These are phyloP conservation scores for Mucor indicus DNA, from an alignment of 371 early-diverging fungal genomes.

Conservation along the genomic window DNA sequence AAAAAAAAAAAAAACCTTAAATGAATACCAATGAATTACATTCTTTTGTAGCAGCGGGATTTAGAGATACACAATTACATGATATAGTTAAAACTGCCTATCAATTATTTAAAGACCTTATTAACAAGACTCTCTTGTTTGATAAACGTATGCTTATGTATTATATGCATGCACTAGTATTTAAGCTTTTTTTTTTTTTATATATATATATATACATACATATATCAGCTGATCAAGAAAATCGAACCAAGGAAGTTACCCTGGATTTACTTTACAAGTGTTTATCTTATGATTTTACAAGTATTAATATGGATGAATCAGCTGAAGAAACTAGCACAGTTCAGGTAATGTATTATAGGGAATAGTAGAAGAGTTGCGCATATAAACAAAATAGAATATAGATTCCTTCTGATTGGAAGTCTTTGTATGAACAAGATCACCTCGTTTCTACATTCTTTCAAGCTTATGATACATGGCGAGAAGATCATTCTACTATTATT, in stretches of 20 bases:
- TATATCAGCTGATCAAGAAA: slow-evolving; percentile 43
- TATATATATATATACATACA: too few relatives aligned
- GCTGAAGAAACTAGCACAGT: slow-evolving; percentile 75
- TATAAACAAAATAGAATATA: slow-evolving; percentile 6
- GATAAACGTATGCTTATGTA: slow-evolving; percentile 27
- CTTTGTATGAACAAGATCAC: slow-evolving; percentile 55
- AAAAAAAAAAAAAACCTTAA: too few relatives aligned
- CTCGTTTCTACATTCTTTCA: slow-evolving; percentile 65
- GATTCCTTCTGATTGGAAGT: slow-evolving; percentile 72
- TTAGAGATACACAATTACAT: slow-evolving; percentile 73
- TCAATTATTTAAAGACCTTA: slow-evolving; percentile 46
- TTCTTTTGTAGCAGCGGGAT: slow-evolving; percentile 58
- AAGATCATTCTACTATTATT: slow-evolving; percentile 44
- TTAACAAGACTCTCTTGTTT: slow-evolving; percentile 31
- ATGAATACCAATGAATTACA: too few relatives aligned
- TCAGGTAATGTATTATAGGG: slow-evolving; percentile 47
- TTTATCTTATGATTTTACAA: slow-evolving; percentile 83
- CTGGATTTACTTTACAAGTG: slow-evolving; percentile 65
- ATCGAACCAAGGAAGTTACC: slow-evolving; percentile 49
- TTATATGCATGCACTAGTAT: background rate
- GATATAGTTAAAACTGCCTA: slow-evolving; percentile 65
- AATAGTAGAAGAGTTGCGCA: background rate
- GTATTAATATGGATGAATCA: slow-evolving; percentile 77
- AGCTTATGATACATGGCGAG: slow-evolving; percentile 52
- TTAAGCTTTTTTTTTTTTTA: background rate